These are phyloP conservation scores for Conoideocrella luteorostrata DNA, from an alignment of 2,329 filamentous ascomycete species.

Conservation along the genomic window DNA sequence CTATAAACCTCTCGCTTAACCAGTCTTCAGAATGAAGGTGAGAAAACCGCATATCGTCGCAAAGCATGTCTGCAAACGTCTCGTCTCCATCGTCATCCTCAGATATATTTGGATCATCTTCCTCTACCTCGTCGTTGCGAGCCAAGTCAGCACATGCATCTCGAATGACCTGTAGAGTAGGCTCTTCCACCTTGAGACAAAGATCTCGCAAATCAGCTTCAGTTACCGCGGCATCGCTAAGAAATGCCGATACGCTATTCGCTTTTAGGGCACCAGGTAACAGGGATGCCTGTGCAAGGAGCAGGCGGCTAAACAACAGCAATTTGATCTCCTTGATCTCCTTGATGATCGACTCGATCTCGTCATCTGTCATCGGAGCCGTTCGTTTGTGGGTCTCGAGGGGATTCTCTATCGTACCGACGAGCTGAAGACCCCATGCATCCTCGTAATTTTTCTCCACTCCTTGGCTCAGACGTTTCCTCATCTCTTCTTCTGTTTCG, in stretches of 20 bases:
- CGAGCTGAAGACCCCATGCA: conserved; percentile 14
- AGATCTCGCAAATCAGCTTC: conserved; percentile 21
- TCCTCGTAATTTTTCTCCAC: conserved; percentile 19
- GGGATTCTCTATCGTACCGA: conserved; percentile 21
- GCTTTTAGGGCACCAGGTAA: conserved; percentile 20
- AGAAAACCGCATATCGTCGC: conserved; percentile 10
- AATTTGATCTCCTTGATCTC: conserved; percentile 23
- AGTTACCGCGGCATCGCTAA: conserved; percentile 17
- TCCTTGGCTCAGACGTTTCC: conserved; percentile 18
- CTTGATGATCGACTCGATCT: conserved; percentile 16
- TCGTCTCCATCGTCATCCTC: conserved; percentile 13
- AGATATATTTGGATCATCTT: conserved; percentile 1
- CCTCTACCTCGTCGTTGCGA: conserved; percentile 15
- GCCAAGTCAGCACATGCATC: conserved; percentile 25
- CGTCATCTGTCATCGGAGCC: conserved; percentile 18
- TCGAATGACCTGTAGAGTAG: conserved; percentile 20
- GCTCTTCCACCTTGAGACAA: conserved; percentile 20
- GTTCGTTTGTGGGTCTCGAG: conserved; percentile 17
- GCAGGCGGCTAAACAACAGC: conserved; percentile 20
- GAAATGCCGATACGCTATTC: conserved; percentile 18
- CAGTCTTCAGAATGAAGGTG: conserved; percentile 19
- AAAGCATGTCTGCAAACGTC: conserved; percentile 14
- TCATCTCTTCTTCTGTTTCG: conserved; percentile 22
- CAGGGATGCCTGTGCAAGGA: conserved; percentile 19
- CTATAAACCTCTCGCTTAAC: conserved; percentile 13